These are phyloP conservation scores for Astrothelium macrocarpum DNA, from an alignment of 495 filamentous ascomycete species.

Conservation along the genomic window DNA sequence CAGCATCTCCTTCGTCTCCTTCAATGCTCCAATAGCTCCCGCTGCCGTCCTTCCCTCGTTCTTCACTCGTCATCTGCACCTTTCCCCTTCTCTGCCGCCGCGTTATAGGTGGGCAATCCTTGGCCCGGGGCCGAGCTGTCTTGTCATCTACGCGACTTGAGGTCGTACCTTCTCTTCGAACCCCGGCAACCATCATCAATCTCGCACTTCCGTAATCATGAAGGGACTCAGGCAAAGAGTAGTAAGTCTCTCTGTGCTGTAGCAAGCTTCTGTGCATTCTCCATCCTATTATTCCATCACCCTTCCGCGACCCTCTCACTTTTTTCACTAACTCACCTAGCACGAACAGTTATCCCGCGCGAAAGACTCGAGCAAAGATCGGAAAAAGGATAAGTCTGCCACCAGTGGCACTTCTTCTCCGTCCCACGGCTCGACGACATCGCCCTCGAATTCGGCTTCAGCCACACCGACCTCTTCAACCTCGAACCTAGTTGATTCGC, in stretches of 20 bases:
- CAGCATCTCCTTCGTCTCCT: background rate
- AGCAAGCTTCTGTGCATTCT: conserved; percentile 16
- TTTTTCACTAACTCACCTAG: conserved; percentile 35
- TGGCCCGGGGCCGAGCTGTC: background rate
- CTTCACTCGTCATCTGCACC: background rate
- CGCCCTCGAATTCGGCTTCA: conserved; percentile 52
- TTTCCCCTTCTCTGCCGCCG: background rate
- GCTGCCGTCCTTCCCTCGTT: background rate
- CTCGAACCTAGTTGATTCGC: conserved; percentile 72
- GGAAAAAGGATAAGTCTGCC: conserved; percentile 81
- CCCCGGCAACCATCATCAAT: background rate
- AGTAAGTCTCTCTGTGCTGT: conserved; percentile 51
- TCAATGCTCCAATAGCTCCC: background rate
- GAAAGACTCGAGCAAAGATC: conserved; percentile 85
- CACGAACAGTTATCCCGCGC: conserved; percentile 88
- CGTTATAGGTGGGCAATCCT: background rate
- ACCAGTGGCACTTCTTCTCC: conserved; percentile 71
- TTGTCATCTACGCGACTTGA: background rate
- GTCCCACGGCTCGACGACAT: conserved; percentile 52
- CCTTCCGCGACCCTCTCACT: conserved; percentile 9
- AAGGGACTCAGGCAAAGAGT: conserved; percentile 97
- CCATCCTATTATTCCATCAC: conserved; percentile 24
- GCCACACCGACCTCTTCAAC: conserved; percentile 60
- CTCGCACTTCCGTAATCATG: conserved; percentile 43
- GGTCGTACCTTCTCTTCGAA: conserved; percentile 2